These are phyloP conservation scores for Uronychia setigera DNA, from an alignment of 73 alveolate species.

Conservation along the genomic window DNA sequence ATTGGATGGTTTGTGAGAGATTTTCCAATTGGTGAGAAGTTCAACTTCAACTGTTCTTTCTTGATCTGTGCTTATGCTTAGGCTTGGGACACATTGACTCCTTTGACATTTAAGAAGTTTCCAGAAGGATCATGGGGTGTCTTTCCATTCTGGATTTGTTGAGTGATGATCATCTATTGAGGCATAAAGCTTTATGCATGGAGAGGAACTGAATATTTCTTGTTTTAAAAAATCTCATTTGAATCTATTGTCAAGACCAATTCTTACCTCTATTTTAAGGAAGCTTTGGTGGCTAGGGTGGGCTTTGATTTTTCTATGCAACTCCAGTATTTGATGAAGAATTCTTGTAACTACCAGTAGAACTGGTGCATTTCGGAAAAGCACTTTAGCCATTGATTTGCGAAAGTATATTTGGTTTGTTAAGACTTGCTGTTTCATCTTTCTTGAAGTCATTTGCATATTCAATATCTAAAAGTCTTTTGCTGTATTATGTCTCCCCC, in stretches of 20 bases:
- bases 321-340: not conserved
- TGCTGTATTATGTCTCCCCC: not conserved
- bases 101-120: not conserved
- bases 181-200: not conserved
- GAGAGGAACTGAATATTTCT: not conserved
- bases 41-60: not conserved
- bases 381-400: not conserved
- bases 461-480: not conserved
- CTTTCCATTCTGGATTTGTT: not conserved
- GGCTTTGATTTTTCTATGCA: not conserved
- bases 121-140: not conserved
- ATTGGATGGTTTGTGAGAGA: not conserved
- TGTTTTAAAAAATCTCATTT: not conserved
- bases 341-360: not conserved
- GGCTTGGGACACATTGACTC: not conserved
- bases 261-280: not conserved
- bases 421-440: not conserved
- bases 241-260: not conserved
- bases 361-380: conserved; percentile 3
- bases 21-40: not conserved
- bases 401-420: not conserved
- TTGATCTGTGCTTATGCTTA: not conserved
- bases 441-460: too few relatives aligned
- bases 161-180: not conserved
- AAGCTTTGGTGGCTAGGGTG: not conserved